Evolutionary conservation across 1,284 basidiomycete genomes (phyloP), one percentile per base, ranked within the genome.

Genomic region (Malassezia brasiliensis): DNA sequence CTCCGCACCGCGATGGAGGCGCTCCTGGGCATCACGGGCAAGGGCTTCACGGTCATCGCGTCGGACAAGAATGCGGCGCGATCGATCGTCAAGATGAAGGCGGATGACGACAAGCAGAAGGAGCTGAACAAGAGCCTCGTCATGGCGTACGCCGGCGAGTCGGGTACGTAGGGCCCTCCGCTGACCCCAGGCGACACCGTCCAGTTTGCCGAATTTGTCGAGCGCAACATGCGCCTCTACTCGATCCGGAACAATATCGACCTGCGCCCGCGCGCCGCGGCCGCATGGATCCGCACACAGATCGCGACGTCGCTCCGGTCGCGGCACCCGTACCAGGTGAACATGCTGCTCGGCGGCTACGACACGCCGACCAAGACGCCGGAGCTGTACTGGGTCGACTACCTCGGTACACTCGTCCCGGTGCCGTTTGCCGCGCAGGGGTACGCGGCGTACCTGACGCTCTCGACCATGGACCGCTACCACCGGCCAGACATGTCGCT

Each of bases 21-120:
- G 64, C 76, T 78, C 11, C 79, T 80, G 60, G 79, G 78, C 47
- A 77, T 80, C 61, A 75, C 74, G 14, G 74, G 72, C 50, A 71
- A 71, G 57, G 72, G 72, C 31, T 72, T 65, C 47, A 66, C 67
- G 31, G 60, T 71, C 61, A 64, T 74, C 65, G 90, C 90, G 3
- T 85, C 90, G 25, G 93, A 98, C 77, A 90, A 85, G 22, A 89
- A 85, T 31, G 84, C 90, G 7, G 85, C 84, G 5, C 82, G 87
- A 57, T 93, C 88, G 20, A 90, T 98, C 76, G 85, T 96, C 71
- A 93, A 91, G 78, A 94, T 96, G 89, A 96, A 98, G 80, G 77
- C 82, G 31, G 89, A 96, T 77, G 87, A 90, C 78, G 93, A 98
- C 81, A 96, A 98, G 80, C 90, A 93, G 79, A 91, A 90, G 78